Evolutionary conservation across 306 rosid species (phyloP), one percentile per base, ranked within the genome.

Genomic region (Rubus parviflorus): DNA sequence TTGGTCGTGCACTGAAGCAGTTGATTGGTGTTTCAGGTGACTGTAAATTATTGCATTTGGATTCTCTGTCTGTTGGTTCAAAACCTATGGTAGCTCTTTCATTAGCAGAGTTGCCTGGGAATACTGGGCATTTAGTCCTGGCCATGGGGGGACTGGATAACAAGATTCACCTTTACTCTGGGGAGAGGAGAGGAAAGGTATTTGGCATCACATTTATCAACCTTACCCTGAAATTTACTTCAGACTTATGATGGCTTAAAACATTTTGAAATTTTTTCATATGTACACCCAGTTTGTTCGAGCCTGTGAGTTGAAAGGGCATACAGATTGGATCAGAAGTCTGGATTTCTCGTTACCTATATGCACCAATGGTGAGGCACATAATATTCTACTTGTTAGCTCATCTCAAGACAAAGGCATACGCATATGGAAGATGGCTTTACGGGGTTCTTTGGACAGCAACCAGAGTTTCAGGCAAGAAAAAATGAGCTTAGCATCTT

Each of bases 131-230:
- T 75, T 69, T 95, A 30, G 85, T 90, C 77, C 87, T 95, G 79
- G 99, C 98, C 73, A 90, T 89, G 96, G 99, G 98, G 78, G 99
- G 99, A 46, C 85, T 95, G 80, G 99, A 95, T 87, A 92, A 89
- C 87, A 95, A 91, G 87, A 89, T 95, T 80, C 97, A 89, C 85
- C 97, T 95, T 63, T 95, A 89, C 75, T 86, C 90, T 54, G 98
- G 97, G 69, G 93, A 75, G 83, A 91, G 89, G 85, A 79, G 85
- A 17, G 96, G 88, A 86, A 87, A 95, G 92, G 99, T 95, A 84
- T 75, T 45, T 48, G 22, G 19, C 53, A 45, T 48, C 57, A 48
- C 14, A 73, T 62, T 62, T 72, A 46, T 72, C 68, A 73, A 70
- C 69, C 23, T 46, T 66, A 85, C 46, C 25, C 11, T 79, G 19